phyloP scores from a whole-genome alignment of 192 early-diverging fungal genomes.

The Linnemannia hyalina region DNA sequence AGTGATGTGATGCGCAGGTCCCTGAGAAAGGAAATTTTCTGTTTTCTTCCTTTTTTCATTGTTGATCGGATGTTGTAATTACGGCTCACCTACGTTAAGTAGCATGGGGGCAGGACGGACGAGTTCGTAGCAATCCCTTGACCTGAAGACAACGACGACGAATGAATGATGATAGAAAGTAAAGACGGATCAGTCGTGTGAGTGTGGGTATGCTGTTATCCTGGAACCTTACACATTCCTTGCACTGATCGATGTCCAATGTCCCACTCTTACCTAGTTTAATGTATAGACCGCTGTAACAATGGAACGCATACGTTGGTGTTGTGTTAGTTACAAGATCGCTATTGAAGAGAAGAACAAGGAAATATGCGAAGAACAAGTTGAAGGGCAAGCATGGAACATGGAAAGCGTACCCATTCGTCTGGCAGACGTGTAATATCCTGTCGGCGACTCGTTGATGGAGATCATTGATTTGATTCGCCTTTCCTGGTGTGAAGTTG shows the following conservation, averaged over 20 bases:
- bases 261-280: constrained; percentile 63
- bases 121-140: constrained; percentile 80
- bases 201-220: not conserved
- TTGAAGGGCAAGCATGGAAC: not conserved
- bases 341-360: not conserved
- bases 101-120: constrained; percentile 70
- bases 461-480: constrained; percentile 73
- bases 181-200: not conserved
- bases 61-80: constrained; percentile 15
- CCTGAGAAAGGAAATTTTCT: constrained; percentile 1
- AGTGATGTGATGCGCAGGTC: not conserved
- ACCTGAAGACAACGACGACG: constrained; percentile 56
- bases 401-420: constrained; percentile 69
- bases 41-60: not conserved
- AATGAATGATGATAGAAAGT: not conserved
- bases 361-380: not conserved
- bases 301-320: not conserved
- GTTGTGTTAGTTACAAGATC: not conserved
- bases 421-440: constrained; percentile 81
- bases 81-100: constrained; percentile 40
- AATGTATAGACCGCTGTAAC: constrained; percentile 82
- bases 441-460: constrained; percentile 80
- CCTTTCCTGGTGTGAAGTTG: constrained; percentile 79
- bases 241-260: not conserved
- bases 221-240: not conserved